Conservation (phyloP, 2,329 filamentous ascomycete species). For the Neofusicoccum ribis region DNA sequence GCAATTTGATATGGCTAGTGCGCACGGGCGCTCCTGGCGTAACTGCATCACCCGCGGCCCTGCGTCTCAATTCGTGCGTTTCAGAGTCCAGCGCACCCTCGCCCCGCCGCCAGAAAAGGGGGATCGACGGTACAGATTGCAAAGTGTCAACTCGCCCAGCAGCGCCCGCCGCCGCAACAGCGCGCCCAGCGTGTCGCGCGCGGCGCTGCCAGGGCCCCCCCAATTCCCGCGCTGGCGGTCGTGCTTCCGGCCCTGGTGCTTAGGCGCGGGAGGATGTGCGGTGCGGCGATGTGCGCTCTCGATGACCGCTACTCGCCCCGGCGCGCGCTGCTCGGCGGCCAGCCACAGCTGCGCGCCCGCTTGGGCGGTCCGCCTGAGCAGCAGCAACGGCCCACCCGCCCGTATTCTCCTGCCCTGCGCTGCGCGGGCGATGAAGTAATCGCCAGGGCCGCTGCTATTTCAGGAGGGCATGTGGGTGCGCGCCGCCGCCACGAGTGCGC, state of each 20-base stretch:
- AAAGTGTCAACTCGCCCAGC: slow-evolving; percentile 17
- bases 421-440: slow-evolving; percentile 5
- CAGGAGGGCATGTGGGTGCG: slow-evolving; percentile 12
- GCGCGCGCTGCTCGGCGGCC: background rate
- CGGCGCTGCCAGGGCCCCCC: slow-evolving; percentile 7
- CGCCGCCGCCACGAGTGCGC: slow-evolving; percentile 6
- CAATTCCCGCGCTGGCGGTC: slow-evolving; percentile 1
- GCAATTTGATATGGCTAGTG: slow-evolving; percentile 18
- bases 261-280: slow-evolving; percentile 14
- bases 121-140: slow-evolving; percentile 21
- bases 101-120: slow-evolving; percentile 20
- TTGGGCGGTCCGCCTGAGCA: slow-evolving; percentile 6
- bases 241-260: background rate
- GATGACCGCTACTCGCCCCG: slow-evolving; percentile 1
- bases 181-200: background rate
- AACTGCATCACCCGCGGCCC: slow-evolving; percentile 16
- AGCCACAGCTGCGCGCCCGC: background rate
- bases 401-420: background rate
- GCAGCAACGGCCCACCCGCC: slow-evolving; percentile 5
- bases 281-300: slow-evolving; percentile 8
- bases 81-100: slow-evolving; percentile 16
- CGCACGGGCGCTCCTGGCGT: slow-evolving; percentile 17
- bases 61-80: slow-evolving; percentile 18
- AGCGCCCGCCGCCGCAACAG: slow-evolving; percentile 3
- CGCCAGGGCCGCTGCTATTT: slow-evolving; percentile 14